phyloP scores from a whole-genome alignment of 805 yeast species.

The Cyberlindnera mrakii region DNA sequence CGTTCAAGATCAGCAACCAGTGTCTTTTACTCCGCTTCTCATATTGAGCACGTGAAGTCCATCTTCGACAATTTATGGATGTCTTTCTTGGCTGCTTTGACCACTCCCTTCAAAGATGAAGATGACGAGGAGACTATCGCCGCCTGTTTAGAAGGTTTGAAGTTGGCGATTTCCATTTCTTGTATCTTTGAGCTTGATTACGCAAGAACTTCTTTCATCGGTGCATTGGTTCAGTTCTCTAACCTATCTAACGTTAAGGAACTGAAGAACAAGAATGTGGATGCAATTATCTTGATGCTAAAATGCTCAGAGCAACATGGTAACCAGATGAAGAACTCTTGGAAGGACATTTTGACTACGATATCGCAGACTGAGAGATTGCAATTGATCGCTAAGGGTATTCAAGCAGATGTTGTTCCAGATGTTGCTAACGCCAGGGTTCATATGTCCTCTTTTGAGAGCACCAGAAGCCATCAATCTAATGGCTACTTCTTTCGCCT shows the following conservation, averaged over 20 bases:
- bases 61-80: slow-evolving; percentile 95
- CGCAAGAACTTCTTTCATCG: slow-evolving; percentile 83
- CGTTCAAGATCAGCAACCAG: slow-evolving; percentile 37
- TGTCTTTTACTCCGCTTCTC: slow-evolving; percentile 75
- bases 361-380: slow-evolving; percentile 89
- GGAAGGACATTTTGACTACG: slow-evolving; percentile 78
- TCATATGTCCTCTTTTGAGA: slow-evolving; percentile 45
- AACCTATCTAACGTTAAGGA: slow-evolving; percentile 75
- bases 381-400: slow-evolving; percentile 82
- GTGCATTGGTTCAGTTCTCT: slow-evolving; percentile 84
- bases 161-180: slow-evolving; percentile 74
- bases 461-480: slow-evolving; percentile 32
- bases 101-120: slow-evolving; percentile 88
- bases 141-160: slow-evolving; percentile 78
- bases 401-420: slow-evolving; percentile 77
- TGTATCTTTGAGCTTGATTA: slow-evolving; percentile 77
- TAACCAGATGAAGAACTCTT: slow-evolving; percentile 62
- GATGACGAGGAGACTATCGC: slow-evolving; percentile 67
- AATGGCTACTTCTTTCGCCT: slow-evolving; percentile 52
- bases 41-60: slow-evolving; percentile 84
- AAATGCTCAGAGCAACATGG: slow-evolving; percentile 79
- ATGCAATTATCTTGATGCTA: slow-evolving; percentile 68
- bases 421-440: slow-evolving; percentile 72
- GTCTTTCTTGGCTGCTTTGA: slow-evolving; percentile 90
- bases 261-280: slow-evolving; percentile 71